These are phyloP conservation scores for Lactarius hatsudake DNA, from an alignment of 768 basidiomycete genomes.

Conservation along the genomic window DNA sequence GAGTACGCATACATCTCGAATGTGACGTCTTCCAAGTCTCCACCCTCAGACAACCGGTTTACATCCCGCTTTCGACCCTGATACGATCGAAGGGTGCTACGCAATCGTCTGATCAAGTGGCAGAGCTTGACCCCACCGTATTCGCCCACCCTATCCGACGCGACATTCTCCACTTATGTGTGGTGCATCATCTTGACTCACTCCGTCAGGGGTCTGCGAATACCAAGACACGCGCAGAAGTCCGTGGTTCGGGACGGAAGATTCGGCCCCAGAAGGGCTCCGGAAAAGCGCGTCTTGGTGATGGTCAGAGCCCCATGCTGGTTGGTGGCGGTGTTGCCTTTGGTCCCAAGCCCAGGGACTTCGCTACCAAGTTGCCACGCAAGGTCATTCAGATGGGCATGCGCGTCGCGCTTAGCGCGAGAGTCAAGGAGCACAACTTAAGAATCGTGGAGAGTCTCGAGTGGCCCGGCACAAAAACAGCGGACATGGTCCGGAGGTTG, in stretches of 20 bases:
- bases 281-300: slow-evolving; percentile 87
- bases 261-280: slow-evolving; percentile 89
- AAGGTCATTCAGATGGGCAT: slow-evolving; percentile 94
- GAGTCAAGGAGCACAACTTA: slow-evolving; percentile 70
- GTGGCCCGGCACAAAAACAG: slow-evolving; percentile 75
- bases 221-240: slow-evolving; percentile 90
- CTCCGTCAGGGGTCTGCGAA: slow-evolving; percentile 89
- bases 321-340: slow-evolving; percentile 92
- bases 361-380: slow-evolving; percentile 86
- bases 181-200: slow-evolving; percentile 82
- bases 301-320: slow-evolving; percentile 81
- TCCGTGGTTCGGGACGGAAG: slow-evolving; percentile 85
- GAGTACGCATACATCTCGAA: background rate
- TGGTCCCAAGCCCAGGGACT: slow-evolving; percentile 89
- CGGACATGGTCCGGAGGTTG: slow-evolving; percentile 59
- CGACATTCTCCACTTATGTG: slow-evolving; percentile 91
- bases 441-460: slow-evolving; percentile 71
- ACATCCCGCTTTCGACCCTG: slow-evolving; percentile 59
- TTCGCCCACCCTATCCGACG: slow-evolving; percentile 87
- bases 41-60: slow-evolving; percentile 48
- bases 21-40: slow-evolving; percentile 33
- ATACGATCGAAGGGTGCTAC: slow-evolving; percentile 44
- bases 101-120: slow-evolving; percentile 45
- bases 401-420: slow-evolving; percentile 82
- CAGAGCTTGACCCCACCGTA: slow-evolving; percentile 72